Percentiles rank a stretch among this genome's conserved stretches.
These are phyloP conservation scores for Carnegiea gigantea DNA, from an alignment of 179 eudicot genomes.

Conservation along the genomic window DNA sequence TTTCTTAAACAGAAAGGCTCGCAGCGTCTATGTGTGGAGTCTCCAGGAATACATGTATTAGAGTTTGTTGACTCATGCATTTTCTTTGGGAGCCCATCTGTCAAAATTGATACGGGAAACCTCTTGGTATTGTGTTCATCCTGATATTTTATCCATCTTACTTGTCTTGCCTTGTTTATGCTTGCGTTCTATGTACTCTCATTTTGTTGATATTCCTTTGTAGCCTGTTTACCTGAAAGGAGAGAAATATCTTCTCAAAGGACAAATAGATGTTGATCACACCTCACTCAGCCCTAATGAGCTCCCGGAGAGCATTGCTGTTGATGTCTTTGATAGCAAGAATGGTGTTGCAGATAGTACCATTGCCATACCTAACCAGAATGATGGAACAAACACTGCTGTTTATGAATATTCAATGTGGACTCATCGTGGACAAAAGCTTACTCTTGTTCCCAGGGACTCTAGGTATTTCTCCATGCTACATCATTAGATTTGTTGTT, in stretches of 20 bases:
- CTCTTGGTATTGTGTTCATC: slow-evolving; percentile 41
- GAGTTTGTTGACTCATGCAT: slow-evolving; percentile 89
- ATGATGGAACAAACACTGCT: slow-evolving; percentile 48
- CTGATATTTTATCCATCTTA: background rate
- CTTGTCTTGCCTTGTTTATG: slow-evolving; percentile 5
- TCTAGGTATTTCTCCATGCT: slow-evolving; percentile 46
- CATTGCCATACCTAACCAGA: slow-evolving; percentile 47
- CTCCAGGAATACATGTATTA: slow-evolving; percentile 85
- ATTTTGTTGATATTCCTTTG: slow-evolving; percentile 25
- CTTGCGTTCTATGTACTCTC: slow-evolving; percentile 22
- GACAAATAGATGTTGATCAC: slow-evolving; percentile 60
- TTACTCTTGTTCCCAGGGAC: slow-evolving; percentile 68
- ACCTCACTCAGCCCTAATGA: slow-evolving; percentile 40
- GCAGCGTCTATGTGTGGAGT: slow-evolving; percentile 70
- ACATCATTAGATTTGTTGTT: background rate
- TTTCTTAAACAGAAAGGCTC: slow-evolving; percentile 76
- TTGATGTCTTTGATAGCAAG: slow-evolving; percentile 54
- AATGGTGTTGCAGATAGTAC: slow-evolving; percentile 45
- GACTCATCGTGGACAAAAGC: slow-evolving; percentile 76
- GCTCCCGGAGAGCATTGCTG: slow-evolving; percentile 55
- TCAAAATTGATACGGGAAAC: slow-evolving; percentile 65
- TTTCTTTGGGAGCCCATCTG: slow-evolving; percentile 70
- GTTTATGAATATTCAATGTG: slow-evolving; percentile 74
- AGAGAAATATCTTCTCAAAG: slow-evolving; percentile 76
- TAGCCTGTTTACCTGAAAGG: slow-evolving; percentile 84